Evolutionary conservation across 106 monocot genomes (phyloP).

Genomic region (Phalaenopsis equestris): DNA sequence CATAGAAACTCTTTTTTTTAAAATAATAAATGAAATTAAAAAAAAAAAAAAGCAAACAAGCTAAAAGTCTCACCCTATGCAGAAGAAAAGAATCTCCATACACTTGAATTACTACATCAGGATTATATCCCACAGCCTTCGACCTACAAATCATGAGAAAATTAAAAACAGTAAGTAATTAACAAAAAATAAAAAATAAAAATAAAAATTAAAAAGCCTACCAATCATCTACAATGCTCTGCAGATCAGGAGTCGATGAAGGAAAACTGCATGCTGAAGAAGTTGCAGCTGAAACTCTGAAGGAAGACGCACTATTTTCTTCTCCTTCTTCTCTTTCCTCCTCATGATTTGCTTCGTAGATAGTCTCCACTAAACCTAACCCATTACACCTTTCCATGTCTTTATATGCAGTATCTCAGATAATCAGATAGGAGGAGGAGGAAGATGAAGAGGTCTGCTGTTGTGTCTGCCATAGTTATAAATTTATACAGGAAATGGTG

Average conservation of each 20-base stretch:
- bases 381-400: slow-evolving; percentile 51
- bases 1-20: too few species aligned
- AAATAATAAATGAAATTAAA: background rate
- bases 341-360: slow-evolving; percentile 78
- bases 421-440: background rate
- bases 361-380: slow-evolving; percentile 64
- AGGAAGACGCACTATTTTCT: slow-evolving; percentile 21
- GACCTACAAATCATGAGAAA: slow-evolving; percentile 33
- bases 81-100: slow-evolving; percentile 55
- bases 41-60: background rate
- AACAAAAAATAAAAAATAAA: background rate
- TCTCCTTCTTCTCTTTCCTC: slow-evolving; percentile 24
- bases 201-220: slow-evolving; percentile 7
- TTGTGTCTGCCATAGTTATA: background rate
- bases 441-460: background rate
- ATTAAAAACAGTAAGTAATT: background rate
- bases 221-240: slow-evolving; percentile 55
- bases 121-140: slow-evolving; percentile 30
- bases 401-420: background rate
- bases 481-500: slow-evolving; percentile 10
- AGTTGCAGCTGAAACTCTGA: slow-evolving; percentile 9
- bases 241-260: slow-evolving; percentile 27
- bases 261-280: slow-evolving; percentile 3
- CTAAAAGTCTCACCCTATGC: slow-evolving; percentile 53
- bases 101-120: slow-evolving; percentile 46